Percentiles rank a stretch among this genome's conserved stretches.
Evolutionary conservation across 352 stramenopile genomes (phyloP).

Genomic region (Globisporangium yorkense): DNA sequence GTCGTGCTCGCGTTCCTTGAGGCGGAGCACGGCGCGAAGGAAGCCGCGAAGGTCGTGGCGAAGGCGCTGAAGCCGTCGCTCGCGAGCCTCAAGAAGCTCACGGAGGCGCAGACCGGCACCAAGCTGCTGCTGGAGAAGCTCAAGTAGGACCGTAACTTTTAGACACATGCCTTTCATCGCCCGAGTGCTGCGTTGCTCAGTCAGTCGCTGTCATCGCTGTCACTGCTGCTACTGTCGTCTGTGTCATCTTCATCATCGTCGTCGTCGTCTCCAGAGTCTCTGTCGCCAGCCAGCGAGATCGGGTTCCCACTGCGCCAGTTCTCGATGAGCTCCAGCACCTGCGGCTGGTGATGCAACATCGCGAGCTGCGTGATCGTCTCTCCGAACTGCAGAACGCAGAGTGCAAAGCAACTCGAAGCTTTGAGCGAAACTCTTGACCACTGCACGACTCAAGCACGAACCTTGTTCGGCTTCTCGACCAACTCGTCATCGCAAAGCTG

Average conservation of each 20-base stretch:
- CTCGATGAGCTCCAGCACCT: conserved; percentile 30
- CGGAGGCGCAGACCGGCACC: conserved; percentile 57
- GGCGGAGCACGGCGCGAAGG: conserved; percentile 39
- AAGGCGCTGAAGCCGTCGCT: conserved; percentile 60
- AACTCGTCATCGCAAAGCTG: conserved; percentile 53
- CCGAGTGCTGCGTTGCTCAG: neutral
- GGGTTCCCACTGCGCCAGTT: conserved; percentile 37
- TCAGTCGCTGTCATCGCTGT: conserved; percentile 5
- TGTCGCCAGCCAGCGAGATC: conserved; percentile 18
- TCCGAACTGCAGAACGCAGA: conserved; percentile 30
- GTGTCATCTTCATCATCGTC: conserved; percentile 18
- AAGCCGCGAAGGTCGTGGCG: conserved; percentile 42
- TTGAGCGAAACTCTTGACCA: neutral
- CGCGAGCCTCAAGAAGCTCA: conserved; percentile 52
- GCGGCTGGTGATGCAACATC: conserved; percentile 26
- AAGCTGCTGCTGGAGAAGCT: conserved; percentile 85
- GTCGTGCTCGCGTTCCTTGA: conserved; percentile 82
- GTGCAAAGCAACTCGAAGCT: neutral
- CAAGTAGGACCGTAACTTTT: conserved; percentile 25
- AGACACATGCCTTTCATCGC: neutral
- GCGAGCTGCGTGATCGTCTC: conserved; percentile 51
- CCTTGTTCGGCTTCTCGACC: conserved; percentile 53
- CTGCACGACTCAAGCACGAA: conserved; percentile 10
- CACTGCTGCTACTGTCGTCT: neutral
- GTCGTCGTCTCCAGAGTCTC: conserved; percentile 12